Evolutionary conservation across 2,329 filamentous ascomycete species (phyloP), one percentile per base, ranked within the genome.

Genomic region (Pseudocercospora cruenta): DNA sequence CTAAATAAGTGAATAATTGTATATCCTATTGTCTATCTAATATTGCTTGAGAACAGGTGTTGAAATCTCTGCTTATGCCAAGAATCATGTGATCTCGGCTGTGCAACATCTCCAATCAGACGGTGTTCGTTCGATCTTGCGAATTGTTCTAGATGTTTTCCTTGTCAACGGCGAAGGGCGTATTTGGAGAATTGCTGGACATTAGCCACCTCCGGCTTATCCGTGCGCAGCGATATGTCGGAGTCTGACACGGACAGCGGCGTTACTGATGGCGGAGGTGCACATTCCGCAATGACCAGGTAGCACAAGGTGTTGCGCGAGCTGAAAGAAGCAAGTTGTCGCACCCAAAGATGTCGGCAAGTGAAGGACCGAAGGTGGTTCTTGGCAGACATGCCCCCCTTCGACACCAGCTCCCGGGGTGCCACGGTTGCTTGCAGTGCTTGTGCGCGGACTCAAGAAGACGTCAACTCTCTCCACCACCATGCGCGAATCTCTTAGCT

Each of bases 201-300:
- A n/a, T 39, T 39, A 54, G 51, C 51, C 51, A 26, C 51, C 51
- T 54, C 51, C 51, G 51, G 21, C 51, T 54, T 9, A n/a, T 28
- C 51, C 51, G 51, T 54, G 51, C 8, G 51, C 24, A 28, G 51
- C 16, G 24, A 39, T 39, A 39, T n/a, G 36, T 36, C 33, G 33
- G 33, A 14, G 28, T 31, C 28, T 36, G 33, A 36, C 33, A 36
- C 33, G 33, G 33, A 36, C 33, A 14, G 33, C 33, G 33, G 33
- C 33, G 33, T 3, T 14, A 36, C 33, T 36, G n/a, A 47, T 7
- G 45, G 45, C 21, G 45, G 21, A 47, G 45, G 21, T 19, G 45
- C 21, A 6, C 4, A 47, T n/a, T 47, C 7, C 45, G 45, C 7
- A n/a, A 47, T 5, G 45, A 21, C 45, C 2, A 45, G 39, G 39